Evolutionary conservation across 371 early-diverging fungal genomes (phyloP).

Genomic region (Actinomortierella ambigua): DNA sequence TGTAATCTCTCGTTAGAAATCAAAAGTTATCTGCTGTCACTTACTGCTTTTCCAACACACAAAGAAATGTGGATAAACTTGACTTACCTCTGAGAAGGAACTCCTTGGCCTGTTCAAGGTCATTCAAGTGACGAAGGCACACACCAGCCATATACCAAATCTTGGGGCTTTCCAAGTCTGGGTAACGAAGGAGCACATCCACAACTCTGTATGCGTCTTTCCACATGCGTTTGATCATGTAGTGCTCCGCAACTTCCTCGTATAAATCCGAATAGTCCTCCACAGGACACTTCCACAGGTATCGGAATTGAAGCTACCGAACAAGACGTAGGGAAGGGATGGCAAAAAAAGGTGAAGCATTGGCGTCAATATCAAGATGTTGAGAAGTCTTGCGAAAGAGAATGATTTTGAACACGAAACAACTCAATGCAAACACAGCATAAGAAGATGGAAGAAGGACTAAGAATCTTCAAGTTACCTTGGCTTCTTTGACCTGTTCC

Average conservation of each 20-base stretch:
- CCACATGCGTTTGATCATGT: slow-evolving; percentile 69
- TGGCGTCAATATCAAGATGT: no score
- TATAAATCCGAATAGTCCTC: slow-evolving; percentile 78
- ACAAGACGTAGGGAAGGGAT: no score
- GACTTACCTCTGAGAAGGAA: slow-evolving; percentile 24
- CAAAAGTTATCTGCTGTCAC: no score
- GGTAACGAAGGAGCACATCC: slow-evolving; percentile 57
- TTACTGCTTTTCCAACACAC: not conserved
- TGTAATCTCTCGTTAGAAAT: not conserved
- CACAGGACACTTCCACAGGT: slow-evolving; percentile 57
- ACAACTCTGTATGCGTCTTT: slow-evolving; percentile 71
- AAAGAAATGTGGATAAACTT: not conserved
- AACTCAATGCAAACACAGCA: not conserved
- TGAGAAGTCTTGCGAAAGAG: no score
- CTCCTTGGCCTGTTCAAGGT: slow-evolving; percentile 39
- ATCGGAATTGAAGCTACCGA: slow-evolving; percentile 69
- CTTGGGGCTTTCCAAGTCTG: slow-evolving; percentile 55
- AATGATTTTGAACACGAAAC: no score
- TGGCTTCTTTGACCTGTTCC: slow-evolving; percentile 69
- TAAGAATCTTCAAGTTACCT: slow-evolving; percentile 50
- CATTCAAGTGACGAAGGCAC: slow-evolving; percentile 40
- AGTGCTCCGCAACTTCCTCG: slow-evolving; percentile 84
- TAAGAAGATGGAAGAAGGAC: not conserved
- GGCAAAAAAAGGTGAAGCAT: no score
- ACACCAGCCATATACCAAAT: slow-evolving; percentile 53